These are phyloP conservation scores for Pezicula radicicola DNA, from an alignment of 2,329 filamentous ascomycete genomes.

Conservation along the genomic window DNA sequence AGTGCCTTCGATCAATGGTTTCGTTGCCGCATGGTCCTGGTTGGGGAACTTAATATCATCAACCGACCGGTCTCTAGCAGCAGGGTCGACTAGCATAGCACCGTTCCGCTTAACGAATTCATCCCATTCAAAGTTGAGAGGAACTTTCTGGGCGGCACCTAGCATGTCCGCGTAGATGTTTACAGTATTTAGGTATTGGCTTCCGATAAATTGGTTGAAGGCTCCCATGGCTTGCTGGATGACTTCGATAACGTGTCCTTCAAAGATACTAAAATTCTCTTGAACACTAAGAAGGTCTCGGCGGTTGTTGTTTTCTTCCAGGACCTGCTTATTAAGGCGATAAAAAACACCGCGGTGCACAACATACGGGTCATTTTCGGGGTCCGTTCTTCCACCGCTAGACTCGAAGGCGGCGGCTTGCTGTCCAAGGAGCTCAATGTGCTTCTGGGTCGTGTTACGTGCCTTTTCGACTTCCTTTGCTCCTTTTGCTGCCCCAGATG, in stretches of 20 bases:
- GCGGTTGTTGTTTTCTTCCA: slow-evolving; percentile 93
- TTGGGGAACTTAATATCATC: slow-evolving; percentile 81
- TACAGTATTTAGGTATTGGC: slow-evolving; percentile 78
- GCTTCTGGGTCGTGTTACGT: slow-evolving; percentile 83
- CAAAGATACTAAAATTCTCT: slow-evolving; percentile 83
- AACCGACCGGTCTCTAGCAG: slow-evolving; percentile 69
- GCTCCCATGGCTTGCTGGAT: slow-evolving; percentile 79
- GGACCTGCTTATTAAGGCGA: slow-evolving; percentile 83
- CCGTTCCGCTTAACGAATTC: slow-evolving; percentile 73
- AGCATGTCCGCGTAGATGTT: slow-evolving; percentile 84
- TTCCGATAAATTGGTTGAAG: slow-evolving; percentile 77
- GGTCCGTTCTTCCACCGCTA: slow-evolving; percentile 65
- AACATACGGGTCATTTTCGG: slow-evolving; percentile 83
- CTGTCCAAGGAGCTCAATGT: slow-evolving; percentile 90
- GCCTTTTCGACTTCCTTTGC: slow-evolving; percentile 92
- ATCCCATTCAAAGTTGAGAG: slow-evolving; percentile 87
- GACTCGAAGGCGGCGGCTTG: slow-evolving; percentile 80
- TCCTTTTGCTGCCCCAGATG: slow-evolving; percentile 74
- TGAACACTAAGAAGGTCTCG: slow-evolving; percentile 92
- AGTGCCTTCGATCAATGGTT: slow-evolving; percentile 80
- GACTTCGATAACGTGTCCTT: slow-evolving; percentile 78
- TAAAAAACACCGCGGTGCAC: slow-evolving; percentile 77
- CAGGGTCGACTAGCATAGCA: slow-evolving; percentile 74
- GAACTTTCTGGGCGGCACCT: slow-evolving; percentile 70
- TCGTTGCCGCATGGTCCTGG: slow-evolving; percentile 76